These are phyloP conservation scores for Psidium guajava DNA, from an alignment of 345 rosid species.

Conservation along the genomic window DNA sequence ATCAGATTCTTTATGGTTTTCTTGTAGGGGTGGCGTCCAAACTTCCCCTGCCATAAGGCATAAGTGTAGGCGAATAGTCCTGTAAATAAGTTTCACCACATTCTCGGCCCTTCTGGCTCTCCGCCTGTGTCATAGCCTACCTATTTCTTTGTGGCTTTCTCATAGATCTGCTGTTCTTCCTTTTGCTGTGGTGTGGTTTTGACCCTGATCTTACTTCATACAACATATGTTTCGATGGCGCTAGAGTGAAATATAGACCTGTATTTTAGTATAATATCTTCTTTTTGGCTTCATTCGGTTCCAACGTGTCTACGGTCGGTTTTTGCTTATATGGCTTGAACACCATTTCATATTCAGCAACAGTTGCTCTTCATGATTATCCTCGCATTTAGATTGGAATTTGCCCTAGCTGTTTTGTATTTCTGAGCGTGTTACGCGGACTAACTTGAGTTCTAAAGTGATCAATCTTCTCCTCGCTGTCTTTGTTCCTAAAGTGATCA, in stretches of 20 bases:
- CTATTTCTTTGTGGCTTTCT: neutral
- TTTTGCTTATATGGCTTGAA: neutral
- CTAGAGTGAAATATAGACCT: neutral
- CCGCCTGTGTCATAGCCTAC: neutral
- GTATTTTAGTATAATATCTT: neutral
- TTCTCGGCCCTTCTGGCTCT: neutral
- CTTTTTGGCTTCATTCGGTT: neutral
- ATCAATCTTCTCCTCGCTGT: neutral
- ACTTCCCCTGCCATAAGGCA: neutral
- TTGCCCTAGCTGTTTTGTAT: neutral
- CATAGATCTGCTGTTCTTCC: neutral
- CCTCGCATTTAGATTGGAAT: neutral
- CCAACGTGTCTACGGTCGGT: neutral
- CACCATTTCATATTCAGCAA: neutral
- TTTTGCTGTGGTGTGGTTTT: neutral
- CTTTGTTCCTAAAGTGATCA: neutral
- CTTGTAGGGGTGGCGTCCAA: neutral
- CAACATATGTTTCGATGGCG: neutral
- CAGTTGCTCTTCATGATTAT: neutral
- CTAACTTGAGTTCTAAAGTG: neutral
- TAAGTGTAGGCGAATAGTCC: neutral
- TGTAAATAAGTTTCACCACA: neutral
- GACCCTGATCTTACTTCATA: neutral
- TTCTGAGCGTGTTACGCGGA: neutral
- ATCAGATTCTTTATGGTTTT: neutral